Base-by-base conservation (phyloP, 2,329 filamentous ascomycete species). In the Tolypocladium inflatum region DNA sequence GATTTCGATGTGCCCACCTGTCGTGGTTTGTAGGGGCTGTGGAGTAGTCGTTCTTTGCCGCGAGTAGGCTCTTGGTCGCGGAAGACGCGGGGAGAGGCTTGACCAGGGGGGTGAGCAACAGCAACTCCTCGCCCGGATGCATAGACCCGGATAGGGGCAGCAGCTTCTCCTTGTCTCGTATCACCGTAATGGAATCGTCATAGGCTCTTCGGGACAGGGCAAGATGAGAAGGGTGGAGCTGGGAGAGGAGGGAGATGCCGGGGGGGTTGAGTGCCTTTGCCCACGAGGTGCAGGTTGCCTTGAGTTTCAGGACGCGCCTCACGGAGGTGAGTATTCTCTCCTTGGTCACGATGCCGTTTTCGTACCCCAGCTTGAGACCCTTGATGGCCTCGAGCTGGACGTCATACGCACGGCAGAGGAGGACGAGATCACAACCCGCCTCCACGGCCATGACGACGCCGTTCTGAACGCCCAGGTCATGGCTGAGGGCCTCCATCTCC, bases 401-500 rank as follows among this genome's bases (percentile, higher is more conserved):
- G 42, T 89, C 86, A 65, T 91, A 95, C 7, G 91, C 91, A 51
- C 91, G 86, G 66, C 92, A 97, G 1, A 97, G 82, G 7, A 97
- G 81, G 6, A 97, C 85, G 56, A 97, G 78, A 71, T 99, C 94
- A 69, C 94, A 97, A 17, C 94, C 94, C 38, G 94, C 93, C 70
- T 96, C 94, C 55, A 97, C 90, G 4, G 94, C 94, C 91, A 97
- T 97, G 65, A 97, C 91, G 0, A 93, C 96, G 15, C 94, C 94
- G 45, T 94, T 93, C 64, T 93, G 91, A 21, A 99, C 91, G n/a
- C 93, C 93, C 55, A 97, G 94, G 66, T 97, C 95, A 68, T 96
- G 90, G 63, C 91, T 94, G 10, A 97, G 81, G 0, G 92, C 91
- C 68, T 97, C 92, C 93, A 97, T 97, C 70, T 97, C 93, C 9